A percentile compares a stretch with the other conserved stretches of the same genome.
Evolutionary conservation across 148 eudicot species (phyloP).

Genomic region (Selenicereus undatus): DNA sequence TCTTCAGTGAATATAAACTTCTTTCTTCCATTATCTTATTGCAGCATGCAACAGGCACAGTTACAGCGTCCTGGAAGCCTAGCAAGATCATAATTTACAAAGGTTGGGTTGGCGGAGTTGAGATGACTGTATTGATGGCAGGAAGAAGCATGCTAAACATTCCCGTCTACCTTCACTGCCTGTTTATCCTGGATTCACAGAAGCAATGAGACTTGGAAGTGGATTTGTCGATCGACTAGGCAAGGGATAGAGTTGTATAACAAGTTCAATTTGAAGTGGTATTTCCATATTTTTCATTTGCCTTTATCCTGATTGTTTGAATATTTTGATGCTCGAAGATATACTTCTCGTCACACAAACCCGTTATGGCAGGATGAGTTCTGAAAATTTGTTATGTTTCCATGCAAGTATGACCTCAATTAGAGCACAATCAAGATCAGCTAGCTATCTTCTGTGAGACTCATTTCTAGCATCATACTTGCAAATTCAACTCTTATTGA

Average conservation of each 20-base stretch:
- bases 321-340: background rate
- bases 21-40: constrained; percentile 18
- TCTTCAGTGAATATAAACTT: constrained; percentile 11
- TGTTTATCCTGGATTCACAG: constrained; percentile 71
- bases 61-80: constrained; percentile 84
- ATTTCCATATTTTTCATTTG: background rate
- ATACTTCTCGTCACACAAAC: too few species aligned
- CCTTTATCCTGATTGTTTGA: background rate
- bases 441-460: too few species aligned
- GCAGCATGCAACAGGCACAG: constrained; percentile 85
- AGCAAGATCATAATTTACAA: constrained; percentile 83
- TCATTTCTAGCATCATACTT: too few species aligned
- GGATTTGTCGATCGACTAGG: constrained; percentile 43
- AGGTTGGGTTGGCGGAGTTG: constrained; percentile 74
- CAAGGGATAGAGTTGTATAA: background rate
- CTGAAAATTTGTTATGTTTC: too few species aligned
- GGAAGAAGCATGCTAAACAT: constrained; percentile 12
- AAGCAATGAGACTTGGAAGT: constrained; percentile 87
- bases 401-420: too few species aligned
- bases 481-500: too few species aligned
- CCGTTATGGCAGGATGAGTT: too few species aligned
- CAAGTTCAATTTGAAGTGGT: background rate
- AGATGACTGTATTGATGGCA: constrained; percentile 24
- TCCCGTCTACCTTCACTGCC: constrained; percentile 19
- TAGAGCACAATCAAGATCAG: too few species aligned